Base-by-base conservation (phyloP, 371 early-diverging fungal species). In the Apophysomyces sp. region DNA sequence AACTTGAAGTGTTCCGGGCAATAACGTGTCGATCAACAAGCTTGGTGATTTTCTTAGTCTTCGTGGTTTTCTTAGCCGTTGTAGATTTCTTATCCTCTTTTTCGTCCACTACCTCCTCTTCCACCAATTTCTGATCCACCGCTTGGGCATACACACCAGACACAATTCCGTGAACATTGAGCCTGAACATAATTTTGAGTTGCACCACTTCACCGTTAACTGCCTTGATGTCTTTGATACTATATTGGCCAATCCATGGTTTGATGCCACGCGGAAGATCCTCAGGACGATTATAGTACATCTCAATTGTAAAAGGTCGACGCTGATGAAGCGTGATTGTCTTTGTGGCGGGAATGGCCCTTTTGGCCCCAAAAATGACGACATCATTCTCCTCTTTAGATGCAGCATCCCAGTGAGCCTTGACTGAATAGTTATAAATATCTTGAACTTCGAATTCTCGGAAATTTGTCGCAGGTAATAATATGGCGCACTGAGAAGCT, bases 401-500 rank as follows among this genome's bases (percentile, higher is more conserved):
- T n/a, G 82, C 76, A 5, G 80, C 76, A 57, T 84, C 84, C 89
- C 91, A 90, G 60, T 80, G 80, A 69, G 86, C 74, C 65, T 82
- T 82, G 61, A 76, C 72, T 16, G 73, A 71, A 34, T 76, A 71
- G 55, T 76, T 74, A 65, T 86, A 89, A 71, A 92, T 83, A 79
- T 97, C 98, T 65, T 90, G 85, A 59, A 96, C 86, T 30, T 86
- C 68, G 73, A 96, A 96, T 52, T 96, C 95, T 60, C 97, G 92
- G 63, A 96, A 95, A 73, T 91, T 92, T 89, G 96, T 94, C 41
- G 90, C 91, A 11, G 97, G 96, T 27, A 93, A 93, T 59, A 94
- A 77, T 75, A 96, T 94, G 68, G 97, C 97, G 80, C 97, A 96
- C 83, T 92, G 92, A 55, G 96, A 85, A 34, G 97, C 97, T 63